These are phyloP conservation scores for Vitis labrusca DNA, from an alignment of 164 flowering plant genomes.

Conservation along the genomic window DNA sequence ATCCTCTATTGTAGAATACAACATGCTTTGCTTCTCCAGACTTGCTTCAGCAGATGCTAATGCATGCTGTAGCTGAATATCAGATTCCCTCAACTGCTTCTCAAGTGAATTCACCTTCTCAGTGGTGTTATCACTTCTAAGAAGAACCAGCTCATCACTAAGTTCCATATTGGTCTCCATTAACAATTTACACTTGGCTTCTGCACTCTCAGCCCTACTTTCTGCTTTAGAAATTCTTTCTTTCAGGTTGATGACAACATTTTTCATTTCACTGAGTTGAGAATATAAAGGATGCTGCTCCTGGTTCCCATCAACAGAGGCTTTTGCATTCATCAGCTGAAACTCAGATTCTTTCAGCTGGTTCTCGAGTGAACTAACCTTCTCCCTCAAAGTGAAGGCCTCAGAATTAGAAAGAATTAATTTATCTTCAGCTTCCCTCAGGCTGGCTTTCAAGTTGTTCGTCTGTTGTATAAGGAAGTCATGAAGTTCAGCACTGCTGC, in stretches of 20 bases:
- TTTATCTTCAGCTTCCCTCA: constrained; percentile 41
- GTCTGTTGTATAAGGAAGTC: constrained; percentile 22
- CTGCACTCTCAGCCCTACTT: constrained; percentile 49
- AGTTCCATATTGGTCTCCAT: constrained; percentile 51
- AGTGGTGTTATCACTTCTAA: constrained; percentile 31
- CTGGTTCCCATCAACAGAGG: constrained; percentile 30
- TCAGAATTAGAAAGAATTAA: constrained; percentile 38
- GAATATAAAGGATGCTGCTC: constrained; percentile 23
- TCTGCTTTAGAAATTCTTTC: constrained; percentile 37
- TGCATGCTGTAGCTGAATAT: constrained; percentile 47
- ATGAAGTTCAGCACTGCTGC: constrained; percentile 24
- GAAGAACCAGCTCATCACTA: constrained; percentile 45
- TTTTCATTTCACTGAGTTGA: constrained; percentile 40
- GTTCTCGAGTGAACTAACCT: constrained; percentile 40
- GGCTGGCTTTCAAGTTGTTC: constrained; percentile 27
- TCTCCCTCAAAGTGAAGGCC: constrained; percentile 38
- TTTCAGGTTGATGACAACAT: constrained; percentile 34
- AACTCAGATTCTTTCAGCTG: constrained; percentile 36
- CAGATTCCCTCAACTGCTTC: constrained; percentile 44
- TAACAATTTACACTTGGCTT: constrained; percentile 42
- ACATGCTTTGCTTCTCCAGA: constrained; percentile 60
- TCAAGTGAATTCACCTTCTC: constrained; percentile 42
- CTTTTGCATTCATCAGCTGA: constrained; percentile 29
- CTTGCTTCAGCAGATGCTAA: constrained; percentile 63
- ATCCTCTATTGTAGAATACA: constrained; percentile 48